phyloP scores from a whole-genome alignment of 1,284 basidiomycete species.

The Lentinula novae-zelandiae region DNA sequence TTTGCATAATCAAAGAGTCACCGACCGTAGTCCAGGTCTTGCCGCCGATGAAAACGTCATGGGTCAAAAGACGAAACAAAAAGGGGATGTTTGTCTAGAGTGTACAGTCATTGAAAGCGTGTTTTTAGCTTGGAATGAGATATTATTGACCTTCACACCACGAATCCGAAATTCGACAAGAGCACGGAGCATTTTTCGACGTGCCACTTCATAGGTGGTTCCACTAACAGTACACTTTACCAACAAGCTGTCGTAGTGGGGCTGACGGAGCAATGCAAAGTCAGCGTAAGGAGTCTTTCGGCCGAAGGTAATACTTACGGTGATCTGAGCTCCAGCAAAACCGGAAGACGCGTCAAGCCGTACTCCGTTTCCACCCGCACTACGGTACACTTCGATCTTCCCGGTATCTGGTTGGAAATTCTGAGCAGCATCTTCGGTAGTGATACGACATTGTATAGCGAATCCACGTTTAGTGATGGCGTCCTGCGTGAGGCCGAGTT shows the following conservation, averaged over 20 bases:
- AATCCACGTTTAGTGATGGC: slow-evolving; percentile 95
- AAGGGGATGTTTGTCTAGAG: slow-evolving; percentile 96
- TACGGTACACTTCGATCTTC: slow-evolving; percentile 98
- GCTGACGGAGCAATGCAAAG: slow-evolving; percentile 39
- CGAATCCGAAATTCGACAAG: slow-evolving; percentile 99
- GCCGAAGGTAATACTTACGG: slow-evolving; percentile 45
- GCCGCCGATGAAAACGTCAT: slow-evolving; percentile 93
- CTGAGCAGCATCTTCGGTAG: slow-evolving; percentile 92
- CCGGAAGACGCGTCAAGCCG: slow-evolving; percentile 97
- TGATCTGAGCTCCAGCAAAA: slow-evolving; percentile 99
- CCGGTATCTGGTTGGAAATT: slow-evolving; percentile 98
- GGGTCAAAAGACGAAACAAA: slow-evolving; percentile 97
- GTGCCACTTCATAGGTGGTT: slow-evolving; percentile 97
- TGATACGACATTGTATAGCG: slow-evolving; percentile 98
- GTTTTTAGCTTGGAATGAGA: neutral
- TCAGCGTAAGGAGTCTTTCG: neutral
- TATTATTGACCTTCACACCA: slow-evolving; percentile 80
- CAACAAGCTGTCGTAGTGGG: slow-evolving; percentile 97
- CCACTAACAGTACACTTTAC: slow-evolving; percentile 97
- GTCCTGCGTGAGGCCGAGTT: slow-evolving; percentile 96
- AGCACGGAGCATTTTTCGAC: slow-evolving; percentile 98
- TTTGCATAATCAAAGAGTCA: slow-evolving; percentile 8
- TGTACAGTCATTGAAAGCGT: slow-evolving; percentile 5
- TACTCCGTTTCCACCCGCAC: slow-evolving; percentile 98
- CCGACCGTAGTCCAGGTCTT: slow-evolving; percentile 96